Conservation (phyloP, 179 eudicot genomes). For the Carnegiea gigantea region DNA sequence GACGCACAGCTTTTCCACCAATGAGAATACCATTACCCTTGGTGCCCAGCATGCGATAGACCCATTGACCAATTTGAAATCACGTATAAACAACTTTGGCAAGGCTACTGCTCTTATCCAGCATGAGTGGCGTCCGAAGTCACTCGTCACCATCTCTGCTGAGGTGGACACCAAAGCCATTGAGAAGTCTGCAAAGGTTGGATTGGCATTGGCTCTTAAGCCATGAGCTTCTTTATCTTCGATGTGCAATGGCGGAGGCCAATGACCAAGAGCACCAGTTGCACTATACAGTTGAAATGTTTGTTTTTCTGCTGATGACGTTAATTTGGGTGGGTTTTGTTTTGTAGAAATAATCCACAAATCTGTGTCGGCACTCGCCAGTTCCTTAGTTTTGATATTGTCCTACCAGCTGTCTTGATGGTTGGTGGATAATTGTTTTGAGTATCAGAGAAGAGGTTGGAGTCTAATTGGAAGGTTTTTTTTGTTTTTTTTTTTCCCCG, state of each 20-base stretch:
- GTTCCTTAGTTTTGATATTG: background rate
- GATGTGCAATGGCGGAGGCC: conserved; percentile 3
- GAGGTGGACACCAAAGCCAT: conserved; percentile 80
- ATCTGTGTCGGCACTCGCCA: background rate
- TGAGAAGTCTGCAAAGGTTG: conserved; percentile 81
- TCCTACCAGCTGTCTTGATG: background rate
- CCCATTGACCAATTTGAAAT: conserved; percentile 66
- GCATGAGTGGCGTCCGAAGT: conserved; percentile 88
- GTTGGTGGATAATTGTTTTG: background rate
- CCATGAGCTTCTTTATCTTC: conserved; percentile 37
- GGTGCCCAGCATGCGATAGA: conserved; percentile 74
- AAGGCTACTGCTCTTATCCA: conserved; percentile 68
- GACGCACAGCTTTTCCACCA: conserved; percentile 61
- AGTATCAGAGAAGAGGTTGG: background rate
- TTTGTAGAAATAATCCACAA: conserved; percentile 27
- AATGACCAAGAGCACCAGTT: background rate
- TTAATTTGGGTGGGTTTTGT: conserved; percentile 24
- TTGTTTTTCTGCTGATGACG: conserved; percentile 16
- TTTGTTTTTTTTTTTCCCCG: no score
- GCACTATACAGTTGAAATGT: background rate
- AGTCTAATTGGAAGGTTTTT: background rate
- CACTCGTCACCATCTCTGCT: conserved; percentile 71
- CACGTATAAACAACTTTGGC: conserved; percentile 64
- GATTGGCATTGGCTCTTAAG: conserved; percentile 82
- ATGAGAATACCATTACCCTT: conserved; percentile 62